Percentiles rank a stretch among this genome's conserved stretches.
phyloP scores from a whole-genome alignment of 2,329 filamentous ascomycete species.

The Trichophyton benhamiae region DNA sequence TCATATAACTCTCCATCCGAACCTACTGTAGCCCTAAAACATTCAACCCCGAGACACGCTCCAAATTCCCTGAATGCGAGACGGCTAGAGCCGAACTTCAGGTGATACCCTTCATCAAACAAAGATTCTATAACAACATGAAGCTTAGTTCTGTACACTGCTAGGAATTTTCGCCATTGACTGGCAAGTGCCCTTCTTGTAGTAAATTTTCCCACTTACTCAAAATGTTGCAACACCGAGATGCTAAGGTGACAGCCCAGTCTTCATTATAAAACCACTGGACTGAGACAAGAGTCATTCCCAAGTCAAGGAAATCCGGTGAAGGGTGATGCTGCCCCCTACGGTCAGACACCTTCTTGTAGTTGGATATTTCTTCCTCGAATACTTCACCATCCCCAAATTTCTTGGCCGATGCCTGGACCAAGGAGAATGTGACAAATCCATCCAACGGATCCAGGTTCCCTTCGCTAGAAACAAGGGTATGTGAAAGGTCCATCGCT shows the following conservation, averaged over 20 bases:
- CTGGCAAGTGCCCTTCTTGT: no score
- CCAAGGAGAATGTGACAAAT: slow-evolving; percentile 38
- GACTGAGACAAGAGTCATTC: slow-evolving; percentile 47
- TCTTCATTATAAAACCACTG: slow-evolving; percentile 40
- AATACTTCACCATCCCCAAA: slow-evolving; percentile 26
- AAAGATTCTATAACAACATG: slow-evolving; percentile 21
- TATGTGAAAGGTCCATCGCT: slow-evolving; percentile 36
- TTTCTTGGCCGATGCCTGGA: slow-evolving; percentile 33
- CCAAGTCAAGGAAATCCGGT: slow-evolving; percentile 43
- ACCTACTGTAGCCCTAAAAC: slow-evolving; percentile 23
- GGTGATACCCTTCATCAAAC: slow-evolving; percentile 26
- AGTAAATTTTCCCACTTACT: slow-evolving; percentile 17
- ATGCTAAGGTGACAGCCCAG: slow-evolving; percentile 36
- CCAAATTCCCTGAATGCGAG: slow-evolving; percentile 47
- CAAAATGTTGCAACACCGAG: slow-evolving; percentile 26
- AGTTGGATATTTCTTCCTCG: slow-evolving; percentile 41
- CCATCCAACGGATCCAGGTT: slow-evolving; percentile 47
- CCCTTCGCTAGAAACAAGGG: slow-evolving; percentile 41
- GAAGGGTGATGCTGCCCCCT: slow-evolving; percentile 36
- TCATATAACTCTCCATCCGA: slow-evolving; percentile 23
- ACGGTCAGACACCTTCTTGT: slow-evolving; percentile 37
- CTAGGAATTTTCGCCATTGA: no score
- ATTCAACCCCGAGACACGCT: slow-evolving; percentile 38
- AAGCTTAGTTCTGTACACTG: background rate
- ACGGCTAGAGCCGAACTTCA: slow-evolving; percentile 26